Base-by-base conservation (phyloP, 345 rosid species). In the Barbarea vulgaris region DNA sequence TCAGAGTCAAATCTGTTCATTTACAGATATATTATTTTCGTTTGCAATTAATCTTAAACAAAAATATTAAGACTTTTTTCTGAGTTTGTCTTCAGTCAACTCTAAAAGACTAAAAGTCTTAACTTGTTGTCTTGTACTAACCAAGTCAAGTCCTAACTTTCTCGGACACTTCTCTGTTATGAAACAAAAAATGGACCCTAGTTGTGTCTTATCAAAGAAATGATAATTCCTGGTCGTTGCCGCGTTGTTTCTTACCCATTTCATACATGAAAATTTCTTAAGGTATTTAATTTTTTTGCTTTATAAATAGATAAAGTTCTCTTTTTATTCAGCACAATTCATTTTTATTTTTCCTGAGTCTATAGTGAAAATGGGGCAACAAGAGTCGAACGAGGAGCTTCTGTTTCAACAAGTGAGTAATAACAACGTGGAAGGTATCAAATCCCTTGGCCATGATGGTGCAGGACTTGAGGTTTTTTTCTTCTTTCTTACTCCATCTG, bases 371-470 rank as follows among this genome's bases (percentile, higher is more conserved):
- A 93, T 93, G 97, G 91, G 93, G 48, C 96, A 84, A 69, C 86
- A 85, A 48, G 89, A 86, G 78, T 85, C 92, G 9, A 85, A 89
- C 69, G 93, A 78, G 14, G 94, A 91, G 72, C 73, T 86, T 65
- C 77, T 93, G 64, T 84, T 79, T 67, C 87, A 91, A 70, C 85
- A 87, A 81, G 96, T 88, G 76, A 86, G 56, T 79, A 62, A 80
- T 51, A 89, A 86, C 25, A 75, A 89, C 60, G 18, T 54, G 7
- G 88, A 89, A 80, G 93, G 86, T 33, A 89, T 91, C 85, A 91
- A 88, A 83, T 34, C 81, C 39, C 97, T 93, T 57, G 4, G 51
- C 77, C 65, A 81, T 46, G 88, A n/a, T n/a, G n/a, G n/a, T n/a
- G n/a, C n/a, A n/a, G n/a, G n/a, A n/a, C n/a, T n/a, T n/a, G n/a